Percentiles rank a stretch among this genome's conserved stretches.
phyloP scores from a whole-genome alignment of 352 stramenopile species.

The Phytophthora palmivora region DNA sequence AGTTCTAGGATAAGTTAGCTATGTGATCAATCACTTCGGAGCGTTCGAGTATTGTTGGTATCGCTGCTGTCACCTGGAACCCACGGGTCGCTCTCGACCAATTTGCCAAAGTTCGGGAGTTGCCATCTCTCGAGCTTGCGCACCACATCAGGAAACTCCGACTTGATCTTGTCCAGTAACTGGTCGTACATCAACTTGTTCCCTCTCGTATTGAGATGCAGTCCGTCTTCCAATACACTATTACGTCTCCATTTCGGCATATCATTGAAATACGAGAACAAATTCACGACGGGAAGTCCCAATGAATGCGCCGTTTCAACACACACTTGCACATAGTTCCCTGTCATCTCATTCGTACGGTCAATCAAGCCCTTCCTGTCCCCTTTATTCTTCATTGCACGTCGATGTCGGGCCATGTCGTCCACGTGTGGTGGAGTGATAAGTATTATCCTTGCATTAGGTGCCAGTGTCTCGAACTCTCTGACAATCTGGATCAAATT shows the following conservation, averaged over 20 bases:
- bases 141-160: slow-evolving; percentile 34
- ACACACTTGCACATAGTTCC: slow-evolving; percentile 49
- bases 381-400: slow-evolving; percentile 15
- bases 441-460: slow-evolving; percentile 44
- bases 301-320: slow-evolving; percentile 37
- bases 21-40: slow-evolving; percentile 21
- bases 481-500: slow-evolving; percentile 52
- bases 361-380: slow-evolving; percentile 33
- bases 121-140: slow-evolving; percentile 29
- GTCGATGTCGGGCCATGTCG: slow-evolving; percentile 30
- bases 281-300: slow-evolving; percentile 44
- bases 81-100: slow-evolving; percentile 32
- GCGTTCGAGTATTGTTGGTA: slow-evolving; percentile 23
- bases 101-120: slow-evolving; percentile 22
- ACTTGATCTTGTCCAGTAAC: slow-evolving; percentile 43
- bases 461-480: slow-evolving; percentile 23
- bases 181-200: slow-evolving; percentile 60
- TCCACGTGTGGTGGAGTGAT: slow-evolving; percentile 58
- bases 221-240: slow-evolving; percentile 52
- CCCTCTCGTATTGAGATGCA: slow-evolving; percentile 58
- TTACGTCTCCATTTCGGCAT: slow-evolving; percentile 48
- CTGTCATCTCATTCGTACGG: slow-evolving; percentile 48
- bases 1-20: slow-evolving; percentile 26
- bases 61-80: slow-evolving; percentile 2
- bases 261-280: slow-evolving; percentile 59